Conservation (phyloP, 352 stramenopile species). For the Thraustotheca clavata region DNA sequence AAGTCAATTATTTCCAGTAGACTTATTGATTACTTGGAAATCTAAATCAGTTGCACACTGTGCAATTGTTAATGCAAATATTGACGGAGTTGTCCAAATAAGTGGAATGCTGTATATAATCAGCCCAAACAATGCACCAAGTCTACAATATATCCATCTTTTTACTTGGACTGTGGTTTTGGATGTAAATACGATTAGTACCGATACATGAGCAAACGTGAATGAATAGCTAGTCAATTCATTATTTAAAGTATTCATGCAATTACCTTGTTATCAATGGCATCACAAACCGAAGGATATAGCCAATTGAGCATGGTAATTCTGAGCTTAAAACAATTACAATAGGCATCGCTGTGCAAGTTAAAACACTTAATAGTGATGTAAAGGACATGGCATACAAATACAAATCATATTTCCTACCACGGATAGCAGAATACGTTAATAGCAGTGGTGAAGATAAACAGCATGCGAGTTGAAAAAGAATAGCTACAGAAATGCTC, state of each 20-base stretch:
- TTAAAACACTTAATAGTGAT: neutral
- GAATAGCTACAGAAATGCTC: neutral
- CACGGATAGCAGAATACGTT: neutral
- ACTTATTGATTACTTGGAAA: neutral
- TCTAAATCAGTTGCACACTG: neutral
- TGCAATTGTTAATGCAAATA: neutral
- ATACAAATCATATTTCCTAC: conserved; percentile 1
- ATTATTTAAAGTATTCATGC: neutral
- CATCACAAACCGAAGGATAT: neutral
- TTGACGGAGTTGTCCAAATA: neutral
- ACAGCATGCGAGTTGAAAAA: neutral
- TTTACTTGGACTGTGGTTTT: neutral
- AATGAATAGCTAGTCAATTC: neutral
- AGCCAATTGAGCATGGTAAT: neutral
- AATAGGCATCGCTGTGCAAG: neutral
- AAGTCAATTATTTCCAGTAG: no score
- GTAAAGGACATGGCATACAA: neutral
- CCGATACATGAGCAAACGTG: neutral
- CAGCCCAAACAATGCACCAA: neutral
- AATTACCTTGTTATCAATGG: neutral
- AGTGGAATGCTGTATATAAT: neutral
- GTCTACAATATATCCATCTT: neutral
- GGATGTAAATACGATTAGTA: neutral
- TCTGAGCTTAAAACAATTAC: neutral
- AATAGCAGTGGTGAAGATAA: neutral